Evolutionary conservation across 2,329 filamentous ascomycete genomes (phyloP), one percentile per base, ranked within the genome.

Genomic region (Bipolaris bicolor): DNA sequence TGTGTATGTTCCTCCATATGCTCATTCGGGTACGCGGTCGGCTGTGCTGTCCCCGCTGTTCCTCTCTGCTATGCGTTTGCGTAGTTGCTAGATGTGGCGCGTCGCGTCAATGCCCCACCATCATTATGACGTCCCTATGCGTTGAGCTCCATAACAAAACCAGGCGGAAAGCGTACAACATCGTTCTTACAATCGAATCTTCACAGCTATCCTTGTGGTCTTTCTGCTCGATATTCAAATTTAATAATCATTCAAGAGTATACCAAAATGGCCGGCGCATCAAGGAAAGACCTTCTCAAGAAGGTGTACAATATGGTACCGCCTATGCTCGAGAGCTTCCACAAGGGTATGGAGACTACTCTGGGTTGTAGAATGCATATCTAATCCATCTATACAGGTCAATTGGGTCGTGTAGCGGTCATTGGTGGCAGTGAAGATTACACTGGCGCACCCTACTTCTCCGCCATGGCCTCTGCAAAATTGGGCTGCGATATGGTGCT

Each of bases 381-480:
- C 63, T 73, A 61, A 75, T 36, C 13, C 7, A 9, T 26, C 22
- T 16, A 2, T 34, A 13, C 67, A 96, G 94, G 95, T 58, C 94
- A 98, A 78, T 84, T 97, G 64, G 95, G 95, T 5, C 87, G 95
- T 53, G 88, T 99, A 51, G 95, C 88, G 50, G 95, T 99, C 57
- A 95, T 99, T 64, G 95, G 95, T 49, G 95, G 95, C 39, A 96
- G 92, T 72, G 88, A 94, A 75, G 94, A 98, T 78, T 99, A 98
- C 76, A 97, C 95, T 1, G 95, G 95, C 36, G 95, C 95, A 57
- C 95, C 95, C 11, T 99, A 97, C 80, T 99, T 99, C 79, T 97
- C 94, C 18, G 93, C 94, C 63, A 97, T 97, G 88, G 95, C 95
- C 11, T 97, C 92, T 64, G 95, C 95, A 45, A 87, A 90, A 70